These are phyloP conservation scores for Camellia japonica DNA, from an alignment of 148 eudicot species.

Conservation along the genomic window DNA sequence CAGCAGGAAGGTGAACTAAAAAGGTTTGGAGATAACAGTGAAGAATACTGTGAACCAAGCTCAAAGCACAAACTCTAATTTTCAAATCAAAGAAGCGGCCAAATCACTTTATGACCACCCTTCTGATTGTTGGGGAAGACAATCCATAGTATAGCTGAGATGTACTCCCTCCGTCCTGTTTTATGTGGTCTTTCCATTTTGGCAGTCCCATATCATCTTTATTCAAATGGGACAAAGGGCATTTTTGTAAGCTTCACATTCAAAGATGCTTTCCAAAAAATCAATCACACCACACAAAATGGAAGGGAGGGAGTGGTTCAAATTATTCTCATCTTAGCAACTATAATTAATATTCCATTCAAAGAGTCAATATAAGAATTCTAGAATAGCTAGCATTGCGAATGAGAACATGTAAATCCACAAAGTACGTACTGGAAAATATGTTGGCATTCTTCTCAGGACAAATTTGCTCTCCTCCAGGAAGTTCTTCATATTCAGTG, in stretches of 20 bases:
- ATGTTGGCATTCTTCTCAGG: conserved; percentile 84
- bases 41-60: background rate
- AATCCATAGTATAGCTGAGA: conserved; percentile 4
- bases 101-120: background rate
- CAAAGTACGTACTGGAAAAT: conserved; percentile 59
- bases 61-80: background rate
- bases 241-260: background rate
- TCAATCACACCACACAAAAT: background rate
- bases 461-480: conserved; percentile 79
- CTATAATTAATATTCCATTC: background rate
- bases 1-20: background rate
- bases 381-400: background rate
- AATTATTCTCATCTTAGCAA: background rate
- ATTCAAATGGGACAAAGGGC: background rate
- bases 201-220: background rate
- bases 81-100: conserved; percentile 2
- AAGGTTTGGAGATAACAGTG: background rate
- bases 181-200: background rate
- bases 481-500: conserved; percentile 82
- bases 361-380: background rate
- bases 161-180: background rate
- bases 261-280: background rate
- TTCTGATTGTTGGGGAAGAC: background rate
- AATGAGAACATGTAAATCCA: background rate
- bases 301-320: background rate